Percentiles rank a stretch among this genome's conserved stretches.
phyloP scores from a whole-genome alignment of 768 basidiomycete genomes.

The Cytidiella melzeri region DNA sequence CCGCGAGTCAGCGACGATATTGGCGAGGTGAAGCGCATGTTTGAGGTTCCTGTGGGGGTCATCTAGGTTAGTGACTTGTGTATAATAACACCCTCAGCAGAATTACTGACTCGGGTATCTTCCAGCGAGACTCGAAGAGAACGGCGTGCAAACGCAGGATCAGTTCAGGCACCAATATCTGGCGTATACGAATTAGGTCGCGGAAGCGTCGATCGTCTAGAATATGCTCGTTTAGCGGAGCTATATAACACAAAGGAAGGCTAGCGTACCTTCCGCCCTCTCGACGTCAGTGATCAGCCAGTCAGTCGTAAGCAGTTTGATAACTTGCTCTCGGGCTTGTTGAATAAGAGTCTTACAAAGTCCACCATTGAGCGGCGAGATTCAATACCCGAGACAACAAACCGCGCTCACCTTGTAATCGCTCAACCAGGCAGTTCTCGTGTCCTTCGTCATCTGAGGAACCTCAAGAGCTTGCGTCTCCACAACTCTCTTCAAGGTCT shows the following conservation, averaged over 20 bases:
- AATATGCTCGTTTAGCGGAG: too few relatives aligned
- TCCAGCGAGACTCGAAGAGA: conserved; percentile 54
- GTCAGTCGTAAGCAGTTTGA: conserved; percentile 68
- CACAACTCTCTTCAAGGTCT: conserved; percentile 51
- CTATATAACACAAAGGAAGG: too few relatives aligned
- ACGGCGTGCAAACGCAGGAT: conserved; percentile 78
- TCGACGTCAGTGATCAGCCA: conserved; percentile 44
- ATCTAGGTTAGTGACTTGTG: neutral
- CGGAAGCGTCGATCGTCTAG: conserved; percentile 46
- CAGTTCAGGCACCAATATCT: conserved; percentile 86
- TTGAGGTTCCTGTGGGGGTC: conserved; percentile 57
- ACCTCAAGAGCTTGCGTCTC: conserved; percentile 55
- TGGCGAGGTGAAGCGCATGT: conserved; percentile 69
- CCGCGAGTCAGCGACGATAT: conserved; percentile 81
- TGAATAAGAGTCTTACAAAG: conserved; percentile 62
- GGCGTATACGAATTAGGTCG: conserved; percentile 77
- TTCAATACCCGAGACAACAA: neutral
- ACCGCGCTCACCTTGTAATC: conserved; percentile 48
- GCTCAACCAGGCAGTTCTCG: conserved; percentile 51
- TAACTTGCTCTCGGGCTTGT: conserved; percentile 55
- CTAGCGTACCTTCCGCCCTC: neutral
- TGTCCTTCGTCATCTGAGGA: conserved; percentile 52
- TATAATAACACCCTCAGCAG: too few relatives aligned
- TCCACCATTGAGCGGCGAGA: too few relatives aligned
- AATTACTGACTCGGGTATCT: conserved; percentile 67